Conservation (phyloP, 768 basidiomycete genomes). For the Hericium rajendrae region DNA sequence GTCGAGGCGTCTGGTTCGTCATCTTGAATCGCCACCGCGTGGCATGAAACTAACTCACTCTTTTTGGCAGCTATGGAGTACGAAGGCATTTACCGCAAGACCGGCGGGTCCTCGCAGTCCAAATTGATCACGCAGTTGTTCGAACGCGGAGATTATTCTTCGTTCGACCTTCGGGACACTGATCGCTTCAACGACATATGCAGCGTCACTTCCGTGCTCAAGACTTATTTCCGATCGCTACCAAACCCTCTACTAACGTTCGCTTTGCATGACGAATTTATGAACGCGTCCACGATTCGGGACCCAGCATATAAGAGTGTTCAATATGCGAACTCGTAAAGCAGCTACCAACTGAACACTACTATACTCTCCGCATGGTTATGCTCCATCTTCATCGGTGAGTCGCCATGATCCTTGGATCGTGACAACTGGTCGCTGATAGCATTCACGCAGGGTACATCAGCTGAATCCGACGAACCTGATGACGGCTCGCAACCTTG, state of each 20-base stretch:
- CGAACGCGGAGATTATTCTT: slow-evolving; percentile 80
- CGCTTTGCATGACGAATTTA: slow-evolving; percentile 85
- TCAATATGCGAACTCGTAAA: slow-evolving; percentile 60
- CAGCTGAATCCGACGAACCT: slow-evolving; percentile 65
- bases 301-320: slow-evolving; percentile 52
- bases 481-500: slow-evolving; percentile 92
- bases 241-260: slow-evolving; percentile 87
- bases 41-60: neutral
- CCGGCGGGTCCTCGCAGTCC: slow-evolving; percentile 84
- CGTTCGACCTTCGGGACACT: slow-evolving; percentile 81
- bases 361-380: slow-evolving; percentile 68
- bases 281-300: slow-evolving; percentile 59
- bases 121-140: slow-evolving; percentile 92
- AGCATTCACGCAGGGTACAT: slow-evolving; percentile 37
- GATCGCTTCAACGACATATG: slow-evolving; percentile 96
- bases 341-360: slow-evolving; percentile 81
- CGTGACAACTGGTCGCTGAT: slow-evolving; percentile 1
- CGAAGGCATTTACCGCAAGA: slow-evolving; percentile 98
- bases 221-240: slow-evolving; percentile 91
- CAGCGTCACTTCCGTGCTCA: slow-evolving; percentile 92
- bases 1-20: slow-evolving; percentile 77
- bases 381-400: slow-evolving; percentile 86
- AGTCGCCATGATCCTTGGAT: slow-evolving; percentile 17
- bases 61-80: slow-evolving; percentile 68
- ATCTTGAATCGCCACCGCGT: neutral